Conservation (phyloP, 345 rosid genomes). For the Erucastrum elatum region DNA sequence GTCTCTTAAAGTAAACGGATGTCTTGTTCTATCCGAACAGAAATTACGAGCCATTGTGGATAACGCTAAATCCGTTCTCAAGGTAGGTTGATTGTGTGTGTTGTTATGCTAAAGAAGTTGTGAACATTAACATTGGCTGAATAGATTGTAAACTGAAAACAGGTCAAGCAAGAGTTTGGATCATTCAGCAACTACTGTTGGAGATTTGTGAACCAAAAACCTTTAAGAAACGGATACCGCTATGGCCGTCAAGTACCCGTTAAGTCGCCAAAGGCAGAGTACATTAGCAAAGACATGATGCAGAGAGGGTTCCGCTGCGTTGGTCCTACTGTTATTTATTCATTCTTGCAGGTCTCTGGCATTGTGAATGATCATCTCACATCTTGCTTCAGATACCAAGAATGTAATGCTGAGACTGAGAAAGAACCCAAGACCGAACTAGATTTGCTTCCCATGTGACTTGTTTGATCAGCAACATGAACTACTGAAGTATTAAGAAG, state of each 20-base stretch:
- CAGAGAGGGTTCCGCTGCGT: slow-evolving; percentile 87
- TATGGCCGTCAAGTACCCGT: slow-evolving; percentile 79
- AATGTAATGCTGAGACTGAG: background rate
- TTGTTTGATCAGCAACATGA: background rate
- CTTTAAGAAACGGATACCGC: slow-evolving; percentile 65
- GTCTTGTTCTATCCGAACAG: slow-evolving; percentile 68
- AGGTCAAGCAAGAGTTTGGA: slow-evolving; percentile 65
- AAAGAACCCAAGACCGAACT: background rate
- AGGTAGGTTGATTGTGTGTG: slow-evolving; percentile 46
- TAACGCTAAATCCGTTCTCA: slow-evolving; percentile 71
- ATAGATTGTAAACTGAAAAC: background rate
- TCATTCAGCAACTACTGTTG: slow-evolving; percentile 81
- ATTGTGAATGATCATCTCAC: slow-evolving; percentile 79
- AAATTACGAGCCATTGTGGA: slow-evolving; percentile 84
- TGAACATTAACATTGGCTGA: background rate
- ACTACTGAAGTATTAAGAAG: background rate
- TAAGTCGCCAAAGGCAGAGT: slow-evolving; percentile 86
- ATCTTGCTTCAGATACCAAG: slow-evolving; percentile 10
- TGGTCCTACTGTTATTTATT: slow-evolving; percentile 84
- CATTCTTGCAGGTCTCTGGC: slow-evolving; percentile 86
- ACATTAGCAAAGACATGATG: slow-evolving; percentile 89
- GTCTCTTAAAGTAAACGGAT: slow-evolving; percentile 64
- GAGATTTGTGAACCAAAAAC: slow-evolving; percentile 68
- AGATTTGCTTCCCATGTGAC: background rate
- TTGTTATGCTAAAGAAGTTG: background rate